Evolutionary conservation across 106 monocot species (phyloP).

Genomic region (Apostasia shenzhenica): DNA sequence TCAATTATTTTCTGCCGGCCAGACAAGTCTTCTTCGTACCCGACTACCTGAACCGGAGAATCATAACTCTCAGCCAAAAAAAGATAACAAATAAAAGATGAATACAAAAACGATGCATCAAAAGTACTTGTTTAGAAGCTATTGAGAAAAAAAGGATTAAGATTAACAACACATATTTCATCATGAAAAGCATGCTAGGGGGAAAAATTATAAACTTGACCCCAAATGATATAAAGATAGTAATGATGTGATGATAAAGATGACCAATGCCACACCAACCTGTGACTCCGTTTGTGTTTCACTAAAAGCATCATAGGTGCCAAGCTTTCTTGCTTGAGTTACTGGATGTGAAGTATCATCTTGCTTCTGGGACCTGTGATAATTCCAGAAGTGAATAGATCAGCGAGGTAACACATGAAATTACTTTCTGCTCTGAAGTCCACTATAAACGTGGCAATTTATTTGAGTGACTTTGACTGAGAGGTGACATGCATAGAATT

Average conservation of each 20-base stretch:
- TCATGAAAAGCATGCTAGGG: too few species aligned
- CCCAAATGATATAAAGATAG: not conserved
- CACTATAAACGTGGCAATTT: too few species aligned
- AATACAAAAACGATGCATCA: too few species aligned
- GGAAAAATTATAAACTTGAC: not conserved
- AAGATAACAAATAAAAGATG: too few species aligned
- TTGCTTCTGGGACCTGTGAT: conserved; percentile 48
- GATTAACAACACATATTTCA: too few species aligned
- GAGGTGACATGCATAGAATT: not conserved
- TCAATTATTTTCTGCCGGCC: conserved; percentile 98
- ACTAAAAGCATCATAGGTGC: conserved; percentile 62
- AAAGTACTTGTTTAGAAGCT: too few species aligned
- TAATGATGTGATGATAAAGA: not conserved
- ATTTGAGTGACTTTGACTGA: too few species aligned
- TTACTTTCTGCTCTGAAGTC: too few species aligned
- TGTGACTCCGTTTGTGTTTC: conserved; percentile 97
- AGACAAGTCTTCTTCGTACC: conserved; percentile 94
- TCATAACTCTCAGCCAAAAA: not conserved
- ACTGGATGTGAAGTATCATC: conserved; percentile 8
- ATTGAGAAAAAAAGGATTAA: too few species aligned
- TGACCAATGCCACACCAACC: conserved; percentile 25
- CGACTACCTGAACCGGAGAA: conserved; percentile 59
- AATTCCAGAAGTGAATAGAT: not conserved
- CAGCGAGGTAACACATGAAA: too few species aligned
- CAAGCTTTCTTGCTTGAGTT: conserved; percentile 13